Conservation (phyloP, 1,284 basidiomycete genomes). For the Schizophyllum amplum region DNA sequence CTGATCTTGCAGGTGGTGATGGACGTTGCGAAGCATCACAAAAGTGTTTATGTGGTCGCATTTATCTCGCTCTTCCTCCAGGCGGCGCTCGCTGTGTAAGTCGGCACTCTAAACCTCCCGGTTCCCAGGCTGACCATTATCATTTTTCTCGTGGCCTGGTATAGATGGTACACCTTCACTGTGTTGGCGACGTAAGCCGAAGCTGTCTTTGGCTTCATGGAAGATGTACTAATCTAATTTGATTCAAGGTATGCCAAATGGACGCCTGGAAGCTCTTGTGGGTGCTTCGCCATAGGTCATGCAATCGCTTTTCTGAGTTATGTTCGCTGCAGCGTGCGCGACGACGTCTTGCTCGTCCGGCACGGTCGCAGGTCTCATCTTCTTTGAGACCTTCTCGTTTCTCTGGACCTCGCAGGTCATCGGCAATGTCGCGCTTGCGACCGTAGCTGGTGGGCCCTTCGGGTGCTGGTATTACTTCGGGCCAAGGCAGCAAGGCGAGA, state of each 20-base stretch:
- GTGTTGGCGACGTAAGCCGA: conserved; percentile 54
- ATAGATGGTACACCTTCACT: conserved; percentile 64
- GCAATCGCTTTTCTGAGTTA: neutral
- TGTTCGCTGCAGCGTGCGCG: conserved; percentile 19
- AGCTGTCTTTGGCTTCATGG: conserved; percentile 4
- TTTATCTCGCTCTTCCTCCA: conserved; percentile 66
- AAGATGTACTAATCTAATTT: neutral
- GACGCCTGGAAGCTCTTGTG: conserved; percentile 69
- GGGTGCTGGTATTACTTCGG: conserved; percentile 69
- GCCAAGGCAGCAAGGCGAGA: conserved; percentile 48
- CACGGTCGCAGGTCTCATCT: conserved; percentile 59
- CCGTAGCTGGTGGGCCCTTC: conserved; percentile 57
- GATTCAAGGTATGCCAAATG: conserved; percentile 60
- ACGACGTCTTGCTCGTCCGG: conserved; percentile 33
- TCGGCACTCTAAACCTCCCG: conserved; percentile 10
- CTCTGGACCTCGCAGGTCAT: conserved; percentile 79
- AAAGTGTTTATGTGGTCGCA: conserved; percentile 73
- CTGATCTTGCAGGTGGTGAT: conserved; percentile 76
- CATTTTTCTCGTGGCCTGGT: conserved; percentile 1
- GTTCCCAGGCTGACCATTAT: neutral
- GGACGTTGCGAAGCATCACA: conserved; percentile 78
- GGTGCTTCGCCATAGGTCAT: conserved; percentile 11
- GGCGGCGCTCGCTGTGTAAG: conserved; percentile 61
- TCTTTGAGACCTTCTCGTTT: conserved; percentile 78
- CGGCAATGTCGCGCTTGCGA: conserved; percentile 72